phyloP scores from a whole-genome alignment of 495 filamentous ascomycete species.

The Penicillium ucsense region DNA sequence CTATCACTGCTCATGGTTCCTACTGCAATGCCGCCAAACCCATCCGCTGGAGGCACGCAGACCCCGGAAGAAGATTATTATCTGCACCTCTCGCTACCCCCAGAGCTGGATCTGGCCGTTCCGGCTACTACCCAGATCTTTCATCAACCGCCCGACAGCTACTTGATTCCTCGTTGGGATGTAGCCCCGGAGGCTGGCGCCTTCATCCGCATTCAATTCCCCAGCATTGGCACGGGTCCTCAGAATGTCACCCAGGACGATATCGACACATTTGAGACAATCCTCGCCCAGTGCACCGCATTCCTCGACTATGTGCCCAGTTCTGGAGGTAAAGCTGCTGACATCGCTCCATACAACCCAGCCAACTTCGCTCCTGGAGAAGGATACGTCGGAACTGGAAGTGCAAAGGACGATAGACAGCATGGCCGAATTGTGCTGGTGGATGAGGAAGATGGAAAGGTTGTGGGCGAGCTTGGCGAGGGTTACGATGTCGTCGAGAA shows the following conservation, averaged over 20 bases:
- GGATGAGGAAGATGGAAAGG: slow-evolving; percentile 90
- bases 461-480: slow-evolving; percentile 83
- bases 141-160: slow-evolving; percentile 79
- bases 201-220: slow-evolving; percentile 87
- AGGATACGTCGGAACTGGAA: slow-evolving; percentile 47
- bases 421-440: slow-evolving; percentile 82
- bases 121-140: slow-evolving; percentile 93
- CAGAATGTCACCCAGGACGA: slow-evolving; percentile 75
- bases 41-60: slow-evolving; percentile 20
- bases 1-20: slow-evolving; percentile 91
- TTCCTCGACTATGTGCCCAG: slow-evolving; percentile 73
- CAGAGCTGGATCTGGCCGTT: slow-evolving; percentile 84
- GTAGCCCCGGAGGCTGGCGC: slow-evolving; percentile 75
- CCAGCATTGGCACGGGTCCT: slow-evolving; percentile 51
- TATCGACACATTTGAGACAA: slow-evolving; percentile 92
- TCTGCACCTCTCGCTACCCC: slow-evolving; percentile 82
- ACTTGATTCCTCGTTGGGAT: slow-evolving; percentile 90
- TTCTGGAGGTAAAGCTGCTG: slow-evolving; percentile 29
- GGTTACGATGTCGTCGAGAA: slow-evolving; percentile 74
- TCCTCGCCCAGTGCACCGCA: slow-evolving; percentile 88
- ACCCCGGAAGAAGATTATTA: slow-evolving; percentile 84
- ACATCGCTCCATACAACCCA: slow-evolving; percentile 59
- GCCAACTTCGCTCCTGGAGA: slow-evolving; percentile 69
- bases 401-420: slow-evolving; percentile 31
- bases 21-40: slow-evolving; percentile 55